phyloP scores from a whole-genome alignment of 176 grass and related monocot species.

The Neostapfia colusana region DNA sequence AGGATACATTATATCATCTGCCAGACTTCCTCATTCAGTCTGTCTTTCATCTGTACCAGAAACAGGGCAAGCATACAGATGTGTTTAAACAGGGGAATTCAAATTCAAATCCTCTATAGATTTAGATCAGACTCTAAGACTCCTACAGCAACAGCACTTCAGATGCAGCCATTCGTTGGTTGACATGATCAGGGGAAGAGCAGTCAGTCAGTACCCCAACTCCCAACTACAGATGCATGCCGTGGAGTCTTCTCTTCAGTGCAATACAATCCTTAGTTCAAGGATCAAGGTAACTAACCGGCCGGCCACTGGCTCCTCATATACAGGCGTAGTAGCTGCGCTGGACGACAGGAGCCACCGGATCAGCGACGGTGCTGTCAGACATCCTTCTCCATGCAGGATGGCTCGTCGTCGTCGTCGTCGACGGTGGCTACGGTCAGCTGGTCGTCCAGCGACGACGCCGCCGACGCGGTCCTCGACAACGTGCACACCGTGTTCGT shows the following conservation, averaged over 20 bases:
- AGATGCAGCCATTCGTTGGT: background rate
- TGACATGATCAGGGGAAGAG: background rate
- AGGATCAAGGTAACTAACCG: background rate
- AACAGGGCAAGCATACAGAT: background rate
- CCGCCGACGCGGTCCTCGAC: constrained; percentile 62
- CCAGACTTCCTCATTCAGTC: too few relatives aligned
- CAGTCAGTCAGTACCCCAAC: background rate
- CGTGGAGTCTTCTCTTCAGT: background rate
- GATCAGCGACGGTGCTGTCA: background rate
- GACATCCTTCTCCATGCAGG: constrained; percentile 24
- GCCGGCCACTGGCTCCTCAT: background rate
- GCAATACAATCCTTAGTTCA: background rate
- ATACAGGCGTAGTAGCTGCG: background rate
- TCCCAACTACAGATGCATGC: background rate
- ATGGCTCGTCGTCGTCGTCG: constrained; percentile 44
- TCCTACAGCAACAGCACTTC: background rate
- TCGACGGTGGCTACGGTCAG: constrained; percentile 38
- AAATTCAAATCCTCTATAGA: background rate
- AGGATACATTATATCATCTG: too few relatives aligned
- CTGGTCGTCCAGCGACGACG: constrained; percentile 61
- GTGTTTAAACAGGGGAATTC: background rate
- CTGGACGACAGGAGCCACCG: background rate
- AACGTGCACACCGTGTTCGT: constrained; percentile 74
- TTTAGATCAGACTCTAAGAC: background rate
- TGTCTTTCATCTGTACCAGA: background rate